phyloP scores from a whole-genome alignment of 768 basidiomycete species.

The Galerina sulciceps region DNA sequence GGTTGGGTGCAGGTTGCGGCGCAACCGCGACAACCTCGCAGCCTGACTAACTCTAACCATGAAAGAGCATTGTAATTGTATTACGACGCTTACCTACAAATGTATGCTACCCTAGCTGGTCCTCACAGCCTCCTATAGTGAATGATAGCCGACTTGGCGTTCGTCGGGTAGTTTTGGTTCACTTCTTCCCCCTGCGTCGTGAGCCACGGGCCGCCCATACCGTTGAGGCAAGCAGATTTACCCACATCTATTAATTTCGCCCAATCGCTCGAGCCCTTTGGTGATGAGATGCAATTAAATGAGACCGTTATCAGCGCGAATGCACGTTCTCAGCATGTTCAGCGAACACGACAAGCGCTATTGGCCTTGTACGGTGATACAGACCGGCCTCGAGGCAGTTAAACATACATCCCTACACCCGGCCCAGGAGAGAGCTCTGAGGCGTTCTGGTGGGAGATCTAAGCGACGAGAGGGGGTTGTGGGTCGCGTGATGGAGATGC shows the following conservation, averaged over 20 bases:
- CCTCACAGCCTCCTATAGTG: slow-evolving; percentile 4
- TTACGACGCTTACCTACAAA: neutral
- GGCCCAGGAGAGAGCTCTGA: slow-evolving; percentile 1
- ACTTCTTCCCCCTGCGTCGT: too few relatives aligned
- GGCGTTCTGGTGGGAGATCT: slow-evolving; percentile 13
- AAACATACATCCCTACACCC: neutral
- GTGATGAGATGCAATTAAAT: neutral
- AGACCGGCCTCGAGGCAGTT: slow-evolving; percentile 10
- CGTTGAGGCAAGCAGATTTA: neutral
- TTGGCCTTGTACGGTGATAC: neutral
- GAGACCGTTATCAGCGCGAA: neutral
- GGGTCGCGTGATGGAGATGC: slow-evolving; percentile 17
- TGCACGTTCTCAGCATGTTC: too few relatives aligned
- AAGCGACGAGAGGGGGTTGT: slow-evolving; percentile 8
- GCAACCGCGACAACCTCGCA: slow-evolving; percentile 15
- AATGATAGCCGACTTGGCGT: slow-evolving; percentile 8
- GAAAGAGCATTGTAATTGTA: neutral
- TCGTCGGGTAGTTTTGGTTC: neutral
- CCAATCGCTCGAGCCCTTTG: neutral
- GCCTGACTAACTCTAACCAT: slow-evolving; percentile 10
- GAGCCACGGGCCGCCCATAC: neutral
- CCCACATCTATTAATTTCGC: neutral
- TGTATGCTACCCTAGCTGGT: neutral
- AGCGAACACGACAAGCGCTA: neutral
- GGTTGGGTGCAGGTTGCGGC: neutral